phyloP scores from a whole-genome alignment of 345 rosid genomes.

The Linum lewisii region DNA sequence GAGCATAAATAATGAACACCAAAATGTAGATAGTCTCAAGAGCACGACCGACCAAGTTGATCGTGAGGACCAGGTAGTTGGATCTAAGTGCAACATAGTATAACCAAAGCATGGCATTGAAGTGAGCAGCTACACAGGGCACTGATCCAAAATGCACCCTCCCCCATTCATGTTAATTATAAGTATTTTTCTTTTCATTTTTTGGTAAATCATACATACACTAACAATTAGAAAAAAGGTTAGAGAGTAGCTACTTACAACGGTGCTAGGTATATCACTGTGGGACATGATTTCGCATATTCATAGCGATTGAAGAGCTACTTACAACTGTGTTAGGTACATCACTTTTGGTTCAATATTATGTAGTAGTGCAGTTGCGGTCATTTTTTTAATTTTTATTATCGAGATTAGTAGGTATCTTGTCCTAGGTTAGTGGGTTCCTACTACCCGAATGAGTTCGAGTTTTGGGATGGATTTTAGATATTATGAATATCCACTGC shows the following conservation, averaged over 20 bases:
- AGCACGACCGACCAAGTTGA: conserved; percentile 50
- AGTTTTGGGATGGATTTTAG: no score
- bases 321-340: no score
- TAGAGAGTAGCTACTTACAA: conserved; percentile 33
- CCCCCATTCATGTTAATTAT: conserved; percentile 7
- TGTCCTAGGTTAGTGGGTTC: no score
- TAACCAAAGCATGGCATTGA: conserved; percentile 56
- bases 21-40: conserved; percentile 44
- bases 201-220: not conserved
- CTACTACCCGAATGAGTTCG: no score
- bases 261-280: conserved; percentile 53
- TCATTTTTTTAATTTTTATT: no score
- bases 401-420: no score
- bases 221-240: not conserved
- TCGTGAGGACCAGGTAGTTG: conserved; percentile 42
- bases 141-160: conserved; percentile 70
- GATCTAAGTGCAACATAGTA: conserved; percentile 51
- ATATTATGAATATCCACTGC: no score
- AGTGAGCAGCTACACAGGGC: conserved; percentile 53
- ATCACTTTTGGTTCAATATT: no score
- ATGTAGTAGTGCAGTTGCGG: no score
- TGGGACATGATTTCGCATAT: conserved; percentile 58
- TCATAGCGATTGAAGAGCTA: no score
- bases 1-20: conserved; percentile 46
- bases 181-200: not conserved